A percentile compares a stretch with the other conserved stretches of the same genome.
Evolutionary conservation across 148 eudicot genomes (phyloP).

Genomic region (Silene uniflora): DNA sequence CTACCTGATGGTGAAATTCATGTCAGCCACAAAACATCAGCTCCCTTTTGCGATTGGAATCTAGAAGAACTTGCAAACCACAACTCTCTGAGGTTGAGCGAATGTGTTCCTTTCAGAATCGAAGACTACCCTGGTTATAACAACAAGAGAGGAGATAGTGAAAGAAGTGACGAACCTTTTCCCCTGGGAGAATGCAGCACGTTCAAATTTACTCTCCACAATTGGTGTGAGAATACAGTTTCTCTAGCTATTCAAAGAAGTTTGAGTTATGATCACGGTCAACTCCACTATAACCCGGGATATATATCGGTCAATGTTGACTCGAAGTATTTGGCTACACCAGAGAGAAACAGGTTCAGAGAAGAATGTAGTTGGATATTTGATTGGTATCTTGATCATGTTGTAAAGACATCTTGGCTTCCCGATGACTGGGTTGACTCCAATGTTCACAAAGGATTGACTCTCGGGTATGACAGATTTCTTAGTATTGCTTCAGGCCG

Average conservation of each 20-base stretch:
- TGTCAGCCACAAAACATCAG: conserved; percentile 49
- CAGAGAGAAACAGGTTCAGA: background rate
- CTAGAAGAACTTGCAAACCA: conserved; percentile 39
- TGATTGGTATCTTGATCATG: conserved; percentile 29
- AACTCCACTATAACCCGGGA: background rate
- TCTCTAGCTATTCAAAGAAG: background rate
- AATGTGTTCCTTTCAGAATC: conserved; percentile 32
- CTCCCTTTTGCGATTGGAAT: conserved; percentile 48
- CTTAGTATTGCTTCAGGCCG: conserved; percentile 21
- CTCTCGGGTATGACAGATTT: conserved; percentile 29
- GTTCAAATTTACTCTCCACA: conserved; percentile 35
- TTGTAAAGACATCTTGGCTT: conserved; percentile 23
- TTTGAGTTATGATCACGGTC: background rate
- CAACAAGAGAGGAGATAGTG: conserved; percentile 58
- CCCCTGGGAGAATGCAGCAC: conserved; percentile 51
- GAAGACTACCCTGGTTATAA: conserved; percentile 63
- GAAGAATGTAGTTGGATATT: conserved; percentile 32
- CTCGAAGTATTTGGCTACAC: background rate
- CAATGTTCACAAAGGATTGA: conserved; percentile 24
- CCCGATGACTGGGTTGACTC: conserved; percentile 14
- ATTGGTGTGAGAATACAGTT: background rate
- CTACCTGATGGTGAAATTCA: conserved; percentile 52
- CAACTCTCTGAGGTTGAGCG: conserved; percentile 27
- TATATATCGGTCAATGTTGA: too few species aligned
- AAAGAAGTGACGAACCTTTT: conserved; percentile 43